Conservation (phyloP, 768 basidiomycete genomes). For the Trametes sanguinea region DNA sequence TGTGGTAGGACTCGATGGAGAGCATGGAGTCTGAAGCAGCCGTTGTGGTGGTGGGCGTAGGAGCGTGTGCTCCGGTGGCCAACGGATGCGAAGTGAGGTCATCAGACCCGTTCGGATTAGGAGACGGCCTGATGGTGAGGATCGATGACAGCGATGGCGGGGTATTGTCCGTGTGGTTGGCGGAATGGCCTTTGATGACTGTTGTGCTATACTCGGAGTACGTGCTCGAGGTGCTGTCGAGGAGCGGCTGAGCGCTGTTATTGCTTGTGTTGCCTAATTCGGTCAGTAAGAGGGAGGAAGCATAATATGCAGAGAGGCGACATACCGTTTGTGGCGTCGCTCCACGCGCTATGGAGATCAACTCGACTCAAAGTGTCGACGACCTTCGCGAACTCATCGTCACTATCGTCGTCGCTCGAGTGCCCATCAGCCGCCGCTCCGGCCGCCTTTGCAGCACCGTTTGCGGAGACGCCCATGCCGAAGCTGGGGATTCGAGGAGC, state of each 20-base stretch:
- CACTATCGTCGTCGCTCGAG: slow-evolving; percentile 57
- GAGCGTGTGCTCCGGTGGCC: slow-evolving; percentile 32
- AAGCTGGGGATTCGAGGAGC: slow-evolving; percentile 88
- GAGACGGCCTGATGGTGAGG: slow-evolving; percentile 64
- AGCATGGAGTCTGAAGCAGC: slow-evolving; percentile 46
- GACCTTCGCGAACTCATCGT: slow-evolving; percentile 67
- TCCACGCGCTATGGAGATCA: slow-evolving; percentile 51
- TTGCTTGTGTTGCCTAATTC: slow-evolving; percentile 35
- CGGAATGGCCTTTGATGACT: slow-evolving; percentile 53
- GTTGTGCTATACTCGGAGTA: slow-evolving; percentile 70
- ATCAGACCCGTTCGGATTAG: slow-evolving; percentile 48
- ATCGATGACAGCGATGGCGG: slow-evolving; percentile 69
- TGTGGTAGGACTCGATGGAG: slow-evolving; percentile 64
- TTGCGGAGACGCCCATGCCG: slow-evolving; percentile 58
- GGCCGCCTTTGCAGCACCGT: slow-evolving; percentile 37
- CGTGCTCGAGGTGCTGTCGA: slow-evolving; percentile 45
- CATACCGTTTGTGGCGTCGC: slow-evolving; percentile 44
- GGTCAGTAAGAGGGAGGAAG: slow-evolving; percentile 17
- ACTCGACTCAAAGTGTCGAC: slow-evolving; percentile 55
- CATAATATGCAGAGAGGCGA: slow-evolving; percentile 1
- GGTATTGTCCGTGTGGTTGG: slow-evolving; percentile 36
- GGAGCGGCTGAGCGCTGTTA: slow-evolving; percentile 56
- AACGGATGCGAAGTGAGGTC: slow-evolving; percentile 44
- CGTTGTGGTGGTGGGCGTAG: slow-evolving; percentile 30
- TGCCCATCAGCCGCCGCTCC: slow-evolving; percentile 30